Base-by-base conservation (phyloP, 139 green algal genomes). In the Edaphochlamys debaryana region DNA sequence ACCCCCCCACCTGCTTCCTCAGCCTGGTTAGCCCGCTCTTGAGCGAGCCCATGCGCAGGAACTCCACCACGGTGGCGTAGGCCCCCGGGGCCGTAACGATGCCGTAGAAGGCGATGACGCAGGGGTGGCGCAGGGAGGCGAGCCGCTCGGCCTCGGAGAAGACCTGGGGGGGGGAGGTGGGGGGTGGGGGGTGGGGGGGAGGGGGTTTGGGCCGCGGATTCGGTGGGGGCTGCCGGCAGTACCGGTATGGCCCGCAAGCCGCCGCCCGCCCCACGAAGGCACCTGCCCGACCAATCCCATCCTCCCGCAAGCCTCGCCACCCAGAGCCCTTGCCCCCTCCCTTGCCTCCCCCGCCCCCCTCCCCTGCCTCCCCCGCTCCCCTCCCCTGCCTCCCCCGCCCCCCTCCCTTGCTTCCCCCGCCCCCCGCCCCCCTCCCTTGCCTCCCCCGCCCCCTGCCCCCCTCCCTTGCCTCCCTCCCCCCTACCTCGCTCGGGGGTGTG, bases 91-190 rank as follows among this genome's bases (percentile, higher is more conserved):
- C 74, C n/a, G 79, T 71, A 4, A 92, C 83, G 40, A 92, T 82
- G 22, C 92, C 92, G 69, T 93, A 95, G 75, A 94, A 90, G 69
- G 72, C 87, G 30, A 94, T 90, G 38, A 95, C 80, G 85, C 90
- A 95, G 37, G 92, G 92, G 85, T 95, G 92, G 32, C 90, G 92
- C 60, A 96, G 77, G 62, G 64, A 77, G 11, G 89, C 91, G 38
- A 97, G 87, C 58, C 79, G 89, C 64, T 93, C 86, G 4, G 93
- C 94, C 87, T 97, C 93, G 32, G 27, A 48, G 38, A 81, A 81
- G 22, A 71, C 75, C 75, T 85, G 48, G 32, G 41, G 29, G 27
- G 23, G 68, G 41, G 69, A 27, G 29, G 30, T 0, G 41, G 29
- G 42, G 42, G 42, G 4, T 9, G 5, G 27, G 17, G 42, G 29